Base-by-base conservation (phyloP, 148 eudicot species). In the Diospyros kaki region DNA sequence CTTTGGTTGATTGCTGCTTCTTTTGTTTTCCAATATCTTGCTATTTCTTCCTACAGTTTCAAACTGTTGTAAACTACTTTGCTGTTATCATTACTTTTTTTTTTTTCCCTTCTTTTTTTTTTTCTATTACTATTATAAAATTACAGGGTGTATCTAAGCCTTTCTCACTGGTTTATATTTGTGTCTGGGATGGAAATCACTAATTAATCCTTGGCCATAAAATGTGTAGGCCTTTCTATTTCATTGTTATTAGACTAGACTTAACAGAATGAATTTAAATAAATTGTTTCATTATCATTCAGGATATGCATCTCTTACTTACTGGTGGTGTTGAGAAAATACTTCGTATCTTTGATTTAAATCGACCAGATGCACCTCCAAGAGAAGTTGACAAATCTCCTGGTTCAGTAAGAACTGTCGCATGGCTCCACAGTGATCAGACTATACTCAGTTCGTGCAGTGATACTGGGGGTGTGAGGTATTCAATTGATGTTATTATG, bases 391-490 rank as follows among this genome's bases (percentile, higher is more conserved):
- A 94, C 56, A 90, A 89, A 61, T 88, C 97, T 81, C 97, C 98
- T 17, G 97, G 97, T 59, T 90, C 98, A 28, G 89, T 94, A 55
- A 87, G 98, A 86, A 89, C 95, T 28, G 86, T 94, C 79, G 85
- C 90, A 59, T 94, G 97, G 93, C 93, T 94, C 61, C 94, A 92
- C 75, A 90, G 97, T 81, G 98, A 94, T 77, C 98, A 92, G 81
- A 94, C 93, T 58, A 94, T 94, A 71, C 83, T 94, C 75, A 90
- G 97, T 77, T 86, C 98, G 66, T 92, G 92, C 68, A 82, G 88
- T 67, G 98, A 94, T 80, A 88, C 80, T 58, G 97, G 97, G 18
- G 98, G 98, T 56, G 98, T 93, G 64, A 93, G 98, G 98, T 93
- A 87, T 71, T 80, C 28, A 28, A 28, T 28, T 28, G 28, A 28